Conservation (phyloP, 2,329 filamentous ascomycete genomes). For the Fusarium dimerum region DNA sequence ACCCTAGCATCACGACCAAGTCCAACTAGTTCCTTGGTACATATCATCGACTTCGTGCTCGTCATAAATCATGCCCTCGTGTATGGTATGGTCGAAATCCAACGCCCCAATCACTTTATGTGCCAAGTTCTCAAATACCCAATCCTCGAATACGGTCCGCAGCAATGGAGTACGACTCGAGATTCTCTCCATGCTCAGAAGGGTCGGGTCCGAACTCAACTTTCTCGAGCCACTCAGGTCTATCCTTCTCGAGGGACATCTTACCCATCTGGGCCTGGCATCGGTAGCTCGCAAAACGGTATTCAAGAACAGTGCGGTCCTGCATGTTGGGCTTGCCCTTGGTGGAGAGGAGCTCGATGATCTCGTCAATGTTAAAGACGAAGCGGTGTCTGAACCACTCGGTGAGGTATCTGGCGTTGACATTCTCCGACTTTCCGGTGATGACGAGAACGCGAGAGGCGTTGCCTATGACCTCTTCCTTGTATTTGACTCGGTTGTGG, state of each 20-base stretch:
- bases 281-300: slow-evolving; percentile 55
- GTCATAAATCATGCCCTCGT: not conserved
- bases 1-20: too few species aligned
- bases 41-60: not conserved
- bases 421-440: slow-evolving; percentile 44
- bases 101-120: not conserved
- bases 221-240: slow-evolving; percentile 36
- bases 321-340: slow-evolving; percentile 13
- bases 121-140: slow-evolving; percentile 24
- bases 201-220: slow-evolving; percentile 42
- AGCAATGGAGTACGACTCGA: slow-evolving; percentile 34
- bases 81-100: not conserved
- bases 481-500: slow-evolving; percentile 51
- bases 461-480: slow-evolving; percentile 30
- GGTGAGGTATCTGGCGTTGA: slow-evolving; percentile 43
- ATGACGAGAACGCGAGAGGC: slow-evolving; percentile 53
- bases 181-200: slow-evolving; percentile 38
- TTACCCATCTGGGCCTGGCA: slow-evolving; percentile 55
- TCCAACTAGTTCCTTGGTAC: not conserved
- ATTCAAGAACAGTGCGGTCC: slow-evolving; percentile 44
- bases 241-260: slow-evolving; percentile 39
- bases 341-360: slow-evolving; percentile 33
- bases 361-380: slow-evolving; percentile 48
- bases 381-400: slow-evolving; percentile 45
- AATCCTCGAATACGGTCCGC: slow-evolving; percentile 35